Evolutionary conservation across 441 rosid genomes (phyloP), one percentile per base, ranked within the genome.

Genomic region (Rhodomyrtus psidioides): DNA sequence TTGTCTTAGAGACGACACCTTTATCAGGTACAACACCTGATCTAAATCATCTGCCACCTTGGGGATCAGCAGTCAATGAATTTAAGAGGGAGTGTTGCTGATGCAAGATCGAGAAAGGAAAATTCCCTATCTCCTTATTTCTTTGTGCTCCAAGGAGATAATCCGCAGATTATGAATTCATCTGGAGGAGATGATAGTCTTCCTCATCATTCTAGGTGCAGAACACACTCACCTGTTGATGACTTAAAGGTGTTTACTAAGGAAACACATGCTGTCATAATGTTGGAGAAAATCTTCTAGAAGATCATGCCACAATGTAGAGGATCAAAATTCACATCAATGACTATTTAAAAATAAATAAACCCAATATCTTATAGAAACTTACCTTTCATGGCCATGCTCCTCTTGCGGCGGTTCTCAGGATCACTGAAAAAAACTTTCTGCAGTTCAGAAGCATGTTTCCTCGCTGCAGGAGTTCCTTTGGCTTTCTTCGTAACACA

Each of bases 311-410:
- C 60, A 74, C 16, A 54, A 59, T n/a, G 27, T n/a, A 83, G 86
- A 65, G 83, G 55, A 76, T 10, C 57, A 81, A 57, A 53, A 83
- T 5, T 30, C n/a, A 51, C 19, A 49, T 42, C 55, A 82, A 54
- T 53, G n/a, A 59, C 30, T 27, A 87, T 84, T 26, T 81, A 53
- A 46, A 51, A 62, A 2, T 23, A 83, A 83, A 82, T 34, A 76
- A 62, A 65, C 53, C 54, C 55, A 15, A 82, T 84, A 84, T 60
- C 19, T 76, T 49, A 5, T 74, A 57, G 62, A 53, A 85, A 82
- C 75, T 59, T 56, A 96, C 99, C 99, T 95, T 93, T 94, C 99
- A 97, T 96, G 86, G 98, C 90, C 87, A 95, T 87, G 94, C 99
- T 96, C 87, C 98, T 91, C 88, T 91, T 93, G 86, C 82, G 92